Percentiles rank a stretch among this genome's conserved stretches.
Evolutionary conservation across 768 basidiomycete genomes (phyloP).

Genomic region (Melanogaster broomeanus): DNA sequence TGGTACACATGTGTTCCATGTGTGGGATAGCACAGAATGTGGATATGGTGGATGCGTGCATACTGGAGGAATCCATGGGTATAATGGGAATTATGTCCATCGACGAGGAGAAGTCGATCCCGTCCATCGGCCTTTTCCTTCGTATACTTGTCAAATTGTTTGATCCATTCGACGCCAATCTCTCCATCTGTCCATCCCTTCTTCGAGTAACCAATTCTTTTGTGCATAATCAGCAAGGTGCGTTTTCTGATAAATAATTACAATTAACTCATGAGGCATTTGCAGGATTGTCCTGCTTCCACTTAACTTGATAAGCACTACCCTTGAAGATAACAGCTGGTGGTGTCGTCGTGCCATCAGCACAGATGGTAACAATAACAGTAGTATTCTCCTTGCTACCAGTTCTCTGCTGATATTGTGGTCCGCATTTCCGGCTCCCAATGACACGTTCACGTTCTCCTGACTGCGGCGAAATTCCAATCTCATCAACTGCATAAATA

Average conservation of each 20-base stretch:
- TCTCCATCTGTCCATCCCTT: constrained; percentile 30
- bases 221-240: constrained; percentile 33
- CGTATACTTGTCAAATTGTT: constrained; percentile 33
- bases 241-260: constrained; percentile 13
- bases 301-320: too few relatives aligned
- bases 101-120: constrained; percentile 13
- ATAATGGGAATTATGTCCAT: constrained; percentile 27
- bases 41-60: constrained; percentile 28
- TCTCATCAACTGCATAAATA: too few relatives aligned
- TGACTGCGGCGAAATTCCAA: too few relatives aligned
- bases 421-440: background rate
- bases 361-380: constrained; percentile 23
- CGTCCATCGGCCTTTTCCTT: constrained; percentile 29
- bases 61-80: constrained; percentile 27
- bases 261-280: constrained; percentile 38
- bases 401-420: too few relatives aligned
- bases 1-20: constrained; percentile 47
- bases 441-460: too few relatives aligned
- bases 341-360: constrained; percentile 17
- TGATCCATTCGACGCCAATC: constrained; percentile 25
- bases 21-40: constrained; percentile 41
- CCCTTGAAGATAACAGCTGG: too few relatives aligned
- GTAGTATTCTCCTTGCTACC: constrained; percentile 20
- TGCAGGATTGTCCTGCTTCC: too few relatives aligned
- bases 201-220: constrained; percentile 21